Conservation (phyloP, 371 early-diverging fungal genomes). For the Haplosporangium sp. region DNA sequence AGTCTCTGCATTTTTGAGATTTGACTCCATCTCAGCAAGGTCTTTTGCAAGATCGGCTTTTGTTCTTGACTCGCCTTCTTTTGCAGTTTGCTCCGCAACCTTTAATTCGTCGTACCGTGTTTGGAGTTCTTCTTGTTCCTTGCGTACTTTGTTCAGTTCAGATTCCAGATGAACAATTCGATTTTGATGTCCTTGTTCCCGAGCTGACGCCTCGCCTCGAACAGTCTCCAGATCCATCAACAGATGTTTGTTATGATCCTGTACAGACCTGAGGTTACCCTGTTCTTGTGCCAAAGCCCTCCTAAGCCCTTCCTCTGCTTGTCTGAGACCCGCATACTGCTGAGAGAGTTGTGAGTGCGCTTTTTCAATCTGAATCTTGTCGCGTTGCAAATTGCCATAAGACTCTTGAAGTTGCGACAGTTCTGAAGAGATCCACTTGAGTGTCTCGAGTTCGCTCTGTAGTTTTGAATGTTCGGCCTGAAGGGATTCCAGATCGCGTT, state of each 20-base stretch:
- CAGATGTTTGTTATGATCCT: constrained; percentile 17
- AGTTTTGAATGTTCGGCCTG: constrained; percentile 35
- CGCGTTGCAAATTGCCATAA: constrained; percentile 21
- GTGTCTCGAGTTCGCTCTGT: constrained; percentile 40
- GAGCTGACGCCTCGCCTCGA: constrained; percentile 9
- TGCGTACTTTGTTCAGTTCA: constrained; percentile 14
- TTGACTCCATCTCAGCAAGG: constrained; percentile 15
- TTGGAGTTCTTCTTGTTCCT: constrained; percentile 28
- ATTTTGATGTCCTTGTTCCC: constrained; percentile 13
- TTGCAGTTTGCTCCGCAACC: constrained; percentile 36
- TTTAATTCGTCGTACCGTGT: constrained; percentile 34
- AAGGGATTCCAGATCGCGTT: constrained; percentile 26
- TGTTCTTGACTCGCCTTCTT: constrained; percentile 42
- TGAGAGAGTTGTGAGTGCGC: constrained; percentile 37
- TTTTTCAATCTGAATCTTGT: constrained; percentile 40
- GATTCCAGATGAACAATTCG: constrained; percentile 24
- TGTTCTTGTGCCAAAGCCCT: constrained; percentile 26
- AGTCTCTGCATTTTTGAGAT: constrained; percentile 16
- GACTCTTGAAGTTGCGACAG: constrained; percentile 37
- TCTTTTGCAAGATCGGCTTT: constrained; percentile 28
- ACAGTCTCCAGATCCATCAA: constrained; percentile 14
- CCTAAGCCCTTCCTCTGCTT: constrained; percentile 33
- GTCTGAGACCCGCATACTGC: constrained; percentile 15
- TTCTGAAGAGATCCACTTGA: constrained; percentile 47
- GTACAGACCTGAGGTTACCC: constrained; percentile 2